Percentiles rank a stretch among this genome's conserved stretches.
Evolutionary conservation across 2,329 filamentous ascomycete genomes (phyloP).

Genomic region (Penicillium thymicola): DNA sequence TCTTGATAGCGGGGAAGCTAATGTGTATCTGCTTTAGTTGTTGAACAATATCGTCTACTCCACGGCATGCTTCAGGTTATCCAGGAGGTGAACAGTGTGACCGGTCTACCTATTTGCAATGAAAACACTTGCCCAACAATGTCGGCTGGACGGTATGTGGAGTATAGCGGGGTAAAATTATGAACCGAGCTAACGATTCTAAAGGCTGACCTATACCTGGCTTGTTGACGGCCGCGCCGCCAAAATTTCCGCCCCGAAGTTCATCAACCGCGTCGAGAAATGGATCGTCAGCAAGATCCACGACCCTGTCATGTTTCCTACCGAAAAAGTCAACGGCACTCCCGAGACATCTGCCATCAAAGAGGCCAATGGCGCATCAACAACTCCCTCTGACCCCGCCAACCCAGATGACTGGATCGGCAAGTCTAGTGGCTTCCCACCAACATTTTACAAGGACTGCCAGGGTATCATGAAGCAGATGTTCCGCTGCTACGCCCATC

Average conservation of each 20-base stretch:
- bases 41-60: slow-evolving; percentile 86
- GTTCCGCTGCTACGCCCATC: slow-evolving; percentile 96
- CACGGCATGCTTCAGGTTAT: slow-evolving; percentile 87
- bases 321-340: slow-evolving; percentile 66
- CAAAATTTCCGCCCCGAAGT: slow-evolving; percentile 87
- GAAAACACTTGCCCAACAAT: slow-evolving; percentile 79
- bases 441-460: slow-evolving; percentile 84
- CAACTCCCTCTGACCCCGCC: slow-evolving; percentile 34
- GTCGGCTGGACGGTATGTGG: slow-evolving; percentile 84
- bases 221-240: slow-evolving; percentile 84
- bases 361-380: slow-evolving; percentile 42
- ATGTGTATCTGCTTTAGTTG: slow-evolving; percentile 56
- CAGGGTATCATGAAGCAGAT: slow-evolving; percentile 96
- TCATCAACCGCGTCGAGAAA: slow-evolving; percentile 92
- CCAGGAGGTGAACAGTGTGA: slow-evolving; percentile 77
- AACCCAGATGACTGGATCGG: slow-evolving; percentile 73
- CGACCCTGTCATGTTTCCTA: slow-evolving; percentile 85
- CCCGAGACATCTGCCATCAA: slow-evolving; percentile 54
- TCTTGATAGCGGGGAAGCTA: slow-evolving; percentile 2
- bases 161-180: slow-evolving; percentile 13
- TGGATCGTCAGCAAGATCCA: slow-evolving; percentile 97
- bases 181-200: slow-evolving; percentile 17
- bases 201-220: slow-evolving; percentile 92
- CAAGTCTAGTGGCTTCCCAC: slow-evolving; percentile 87
- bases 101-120: slow-evolving; percentile 76